Conservation (phyloP, 192 early-diverging fungal species). For the Podila epicladia region DNA sequence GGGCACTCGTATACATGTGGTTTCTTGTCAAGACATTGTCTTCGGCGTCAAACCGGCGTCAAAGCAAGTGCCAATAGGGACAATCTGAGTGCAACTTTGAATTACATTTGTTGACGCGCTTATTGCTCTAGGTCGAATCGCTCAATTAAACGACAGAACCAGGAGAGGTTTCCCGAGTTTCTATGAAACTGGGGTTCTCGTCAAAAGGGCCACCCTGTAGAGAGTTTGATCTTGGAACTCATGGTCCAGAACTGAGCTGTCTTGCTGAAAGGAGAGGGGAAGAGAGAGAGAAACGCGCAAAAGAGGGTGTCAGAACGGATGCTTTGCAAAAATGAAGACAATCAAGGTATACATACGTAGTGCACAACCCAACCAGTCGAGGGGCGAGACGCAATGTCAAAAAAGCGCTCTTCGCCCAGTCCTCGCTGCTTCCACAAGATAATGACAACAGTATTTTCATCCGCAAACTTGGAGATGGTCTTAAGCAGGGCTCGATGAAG, state of each 20-base stretch:
- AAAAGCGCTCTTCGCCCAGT: slow-evolving; percentile 45
- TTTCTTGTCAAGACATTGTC: slow-evolving; percentile 74
- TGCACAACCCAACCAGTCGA: slow-evolving; percentile 30
- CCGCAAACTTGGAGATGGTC: slow-evolving; percentile 36
- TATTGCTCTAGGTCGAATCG: too few relatives aligned
- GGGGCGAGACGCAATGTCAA: slow-evolving; percentile 19
- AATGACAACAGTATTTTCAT: slow-evolving; percentile 21
- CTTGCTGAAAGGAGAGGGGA: not conserved
- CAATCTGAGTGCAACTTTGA: slow-evolving; percentile 70
- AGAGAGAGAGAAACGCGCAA: not conserved
- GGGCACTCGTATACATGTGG: slow-evolving; percentile 76
- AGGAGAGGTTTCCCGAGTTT: not conserved
- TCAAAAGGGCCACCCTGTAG: slow-evolving; percentile 27
- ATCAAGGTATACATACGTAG: slow-evolving; percentile 8
- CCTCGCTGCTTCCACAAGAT: slow-evolving; percentile 46
- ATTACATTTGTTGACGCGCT: slow-evolving; percentile 59
- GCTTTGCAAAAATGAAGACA: not conserved
- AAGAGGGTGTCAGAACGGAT: not conserved
- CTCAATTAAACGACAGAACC: not conserved
- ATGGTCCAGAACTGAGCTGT: slow-evolving; percentile 15
- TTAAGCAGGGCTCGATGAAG: slow-evolving; percentile 32
- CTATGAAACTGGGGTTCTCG: not conserved
- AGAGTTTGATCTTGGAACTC: slow-evolving; percentile 37
- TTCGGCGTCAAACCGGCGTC: slow-evolving; percentile 87
- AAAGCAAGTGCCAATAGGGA: slow-evolving; percentile 73